phyloP scores from a whole-genome alignment of 805 yeast genomes.

The Yarrowia sp. region DNA sequence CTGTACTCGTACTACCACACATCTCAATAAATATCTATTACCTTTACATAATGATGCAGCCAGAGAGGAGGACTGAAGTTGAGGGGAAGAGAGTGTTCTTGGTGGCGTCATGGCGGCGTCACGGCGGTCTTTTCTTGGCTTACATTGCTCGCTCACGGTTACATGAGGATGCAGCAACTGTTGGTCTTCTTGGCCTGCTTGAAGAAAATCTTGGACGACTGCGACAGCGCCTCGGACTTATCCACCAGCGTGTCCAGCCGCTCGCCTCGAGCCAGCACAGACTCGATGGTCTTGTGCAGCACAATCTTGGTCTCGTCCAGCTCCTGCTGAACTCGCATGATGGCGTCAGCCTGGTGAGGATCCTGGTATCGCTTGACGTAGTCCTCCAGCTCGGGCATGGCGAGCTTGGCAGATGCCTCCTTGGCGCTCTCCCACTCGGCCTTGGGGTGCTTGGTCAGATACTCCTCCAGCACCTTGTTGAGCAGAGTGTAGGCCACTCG shows the following conservation, averaged over 20 bases:
- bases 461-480: constrained; percentile 89
- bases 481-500: constrained; percentile 93
- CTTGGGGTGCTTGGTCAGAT: constrained; percentile 74
- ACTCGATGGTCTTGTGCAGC: constrained; percentile 90
- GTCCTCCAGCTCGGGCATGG: constrained; percentile 57
- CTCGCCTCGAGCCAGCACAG: constrained; percentile 93
- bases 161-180: constrained; percentile 80
- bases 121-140: neutral
- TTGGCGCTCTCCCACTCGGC: constrained; percentile 55
- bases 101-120: neutral
- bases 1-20: too few species aligned
- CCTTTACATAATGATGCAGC: constrained; percentile 16
- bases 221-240: constrained; percentile 87
- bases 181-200: constrained; percentile 95
- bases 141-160: constrained; percentile 28
- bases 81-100: neutral
- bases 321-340: constrained; percentile 96
- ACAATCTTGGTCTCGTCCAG: constrained; percentile 96
- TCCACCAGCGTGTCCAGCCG: constrained; percentile 91
- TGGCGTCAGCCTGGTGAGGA: constrained; percentile 94
- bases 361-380: constrained; percentile 87
- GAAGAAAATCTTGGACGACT: constrained; percentile 88
- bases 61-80: neutral
- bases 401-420: constrained; percentile 45
- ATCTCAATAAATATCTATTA: constrained; percentile 19